Evolutionary conservation across 208 protist species (phyloP), one percentile per base, ranked within the genome.

Genomic region (Trypanosoma scelopori): DNA sequence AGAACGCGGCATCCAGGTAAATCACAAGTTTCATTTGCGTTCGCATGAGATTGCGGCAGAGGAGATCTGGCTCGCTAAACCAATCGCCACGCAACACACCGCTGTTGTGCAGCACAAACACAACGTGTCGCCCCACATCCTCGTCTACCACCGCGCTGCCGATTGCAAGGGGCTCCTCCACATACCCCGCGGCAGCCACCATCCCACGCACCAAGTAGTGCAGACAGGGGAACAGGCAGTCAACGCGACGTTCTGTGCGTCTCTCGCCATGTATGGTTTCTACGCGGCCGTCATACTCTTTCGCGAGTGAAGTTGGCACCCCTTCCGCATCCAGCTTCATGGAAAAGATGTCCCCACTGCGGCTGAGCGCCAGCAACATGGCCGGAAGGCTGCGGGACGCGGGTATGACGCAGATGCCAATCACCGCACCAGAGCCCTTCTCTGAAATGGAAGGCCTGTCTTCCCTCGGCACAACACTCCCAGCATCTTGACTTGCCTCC

Each of bases 291-390:
- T 74, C 69, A 32, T 57, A 66, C 48, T 62, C 62, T 41, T 65
- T 64, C 18, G 47, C 42, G 39, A 60, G 5, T 32, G 39, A 67
- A 15, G 37, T 47, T 6, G 46, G 65, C 27, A 65, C 52, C 46
- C 57, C 65, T 20, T 76, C 35, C 28, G 68, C 59, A 45, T 81
- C 59, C 35, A 92, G 58, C 43, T 82, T 76, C 42, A 85, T 39
- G 18, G 76, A 76, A 69, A 84, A 95, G 25, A 92, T 80, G 56
- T 92, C 89, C 13, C 89, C 89, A 52, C 63, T 69, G 55, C 81
- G 78, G 60, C 71, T 84, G 1, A 95, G 76, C 27, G 91, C 55
- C 22, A 91, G 66, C 18, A 92, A 62, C 27, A 84, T 79, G 20
- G 45, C 58, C 3, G 84, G 78, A 18, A 83, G 71, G 62, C 79